phyloP scores from a whole-genome alignment of 345 rosid genomes.

The Dimocarpus longan region DNA sequence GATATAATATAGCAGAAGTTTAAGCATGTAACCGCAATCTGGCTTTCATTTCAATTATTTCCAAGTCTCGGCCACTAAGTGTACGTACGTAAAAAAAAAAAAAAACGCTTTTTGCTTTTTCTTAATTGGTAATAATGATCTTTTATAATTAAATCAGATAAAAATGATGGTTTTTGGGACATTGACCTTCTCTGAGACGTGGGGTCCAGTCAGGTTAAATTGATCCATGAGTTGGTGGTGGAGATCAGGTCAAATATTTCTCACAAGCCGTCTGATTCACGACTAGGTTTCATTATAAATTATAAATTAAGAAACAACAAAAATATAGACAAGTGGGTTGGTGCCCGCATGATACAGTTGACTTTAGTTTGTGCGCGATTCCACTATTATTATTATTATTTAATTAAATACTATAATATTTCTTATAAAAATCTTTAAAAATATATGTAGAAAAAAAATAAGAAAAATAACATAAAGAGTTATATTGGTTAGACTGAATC shows the following conservation, averaged over 20 bases:
- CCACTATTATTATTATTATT: too few relatives aligned
- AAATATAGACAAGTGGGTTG: slow-evolving; percentile 6
- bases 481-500: too few relatives aligned
- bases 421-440: too few relatives aligned
- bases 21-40: too few relatives aligned
- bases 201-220: slow-evolving; percentile 27
- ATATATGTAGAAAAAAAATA: too few relatives aligned
- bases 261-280: slow-evolving; percentile 27
- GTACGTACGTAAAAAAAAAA: neutral
- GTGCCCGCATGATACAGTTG: slow-evolving; percentile 47
- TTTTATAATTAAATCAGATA: too few relatives aligned
- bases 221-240: slow-evolving; percentile 9
- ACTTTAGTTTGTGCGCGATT: slow-evolving; percentile 30
- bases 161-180: neutral
- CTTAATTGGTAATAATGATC: too few relatives aligned
- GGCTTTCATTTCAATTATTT: neutral
- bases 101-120: neutral
- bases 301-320: neutral
- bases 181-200: slow-evolving; percentile 8
- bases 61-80: neutral
- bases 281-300: neutral
- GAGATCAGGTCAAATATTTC: slow-evolving; percentile 32
- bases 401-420: too few relatives aligned
- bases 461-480: too few relatives aligned
- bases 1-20: too few relatives aligned